phyloP scores from a whole-genome alignment of 2,329 filamentous ascomycete genomes.

The Harringtonia aguacate region DNA sequence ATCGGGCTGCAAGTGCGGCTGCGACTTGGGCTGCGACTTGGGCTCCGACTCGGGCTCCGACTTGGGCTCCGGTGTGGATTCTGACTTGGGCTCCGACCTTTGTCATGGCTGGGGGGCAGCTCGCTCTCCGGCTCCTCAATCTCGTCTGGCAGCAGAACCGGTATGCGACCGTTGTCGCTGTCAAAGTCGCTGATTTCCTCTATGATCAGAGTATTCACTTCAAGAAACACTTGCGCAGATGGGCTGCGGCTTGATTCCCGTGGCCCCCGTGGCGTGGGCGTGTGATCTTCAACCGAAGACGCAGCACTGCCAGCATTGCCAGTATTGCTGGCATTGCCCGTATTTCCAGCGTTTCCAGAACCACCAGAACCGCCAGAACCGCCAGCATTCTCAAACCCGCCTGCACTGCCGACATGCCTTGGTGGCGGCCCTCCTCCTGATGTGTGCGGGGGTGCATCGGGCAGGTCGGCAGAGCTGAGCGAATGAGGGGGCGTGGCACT shows the following conservation, averaged over 20 bases:
- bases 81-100: neutral
- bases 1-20: neutral
- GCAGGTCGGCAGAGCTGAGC: neutral
- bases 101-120: neutral
- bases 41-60: conserved; percentile 13
- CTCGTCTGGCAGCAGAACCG: conserved; percentile 31
- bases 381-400: too few species aligned
- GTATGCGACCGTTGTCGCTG: conserved; percentile 29
- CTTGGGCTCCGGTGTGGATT: too few species aligned
- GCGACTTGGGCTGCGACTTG: conserved; percentile 17
- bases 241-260: neutral
- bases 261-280: too few species aligned
- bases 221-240: neutral
- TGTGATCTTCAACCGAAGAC: too few species aligned
- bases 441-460: neutral
- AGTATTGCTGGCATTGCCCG: too few species aligned
- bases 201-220: conserved; percentile 23
- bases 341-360: too few species aligned
- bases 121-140: conserved; percentile 30
- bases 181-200: conserved; percentile 36
- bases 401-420: too few species aligned
- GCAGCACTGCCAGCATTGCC: too few species aligned
- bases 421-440: neutral
- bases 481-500: conserved; percentile 13
- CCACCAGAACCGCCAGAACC: too few species aligned